phyloP scores from a whole-genome alignment of 2,329 filamentous ascomycete species.

The Colletotrichum sidae region DNA sequence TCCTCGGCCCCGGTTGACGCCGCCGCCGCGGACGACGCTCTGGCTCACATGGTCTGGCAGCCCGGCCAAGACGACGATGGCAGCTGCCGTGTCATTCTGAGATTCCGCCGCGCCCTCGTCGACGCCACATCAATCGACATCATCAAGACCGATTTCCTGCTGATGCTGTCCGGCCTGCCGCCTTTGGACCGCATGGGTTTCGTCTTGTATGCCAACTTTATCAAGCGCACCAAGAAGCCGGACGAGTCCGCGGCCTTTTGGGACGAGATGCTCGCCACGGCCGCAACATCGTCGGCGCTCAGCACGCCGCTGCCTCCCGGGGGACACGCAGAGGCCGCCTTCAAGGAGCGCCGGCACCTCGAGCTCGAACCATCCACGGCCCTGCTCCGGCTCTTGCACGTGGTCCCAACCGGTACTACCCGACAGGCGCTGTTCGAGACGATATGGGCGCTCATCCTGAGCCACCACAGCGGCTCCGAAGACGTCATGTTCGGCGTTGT shows the following conservation, averaged over 20 bases:
- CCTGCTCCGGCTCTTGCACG: too few relatives aligned
- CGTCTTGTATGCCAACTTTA: background rate
- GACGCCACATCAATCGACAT: slow-evolving; percentile 12
- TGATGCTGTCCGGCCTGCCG: slow-evolving; percentile 1
- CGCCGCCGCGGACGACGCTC: background rate
- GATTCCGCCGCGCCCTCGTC: slow-evolving; percentile 12
- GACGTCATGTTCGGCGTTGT: slow-evolving; percentile 12
- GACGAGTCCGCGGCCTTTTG: too few relatives aligned
- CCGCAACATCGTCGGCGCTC: too few relatives aligned
- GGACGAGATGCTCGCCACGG: too few relatives aligned
- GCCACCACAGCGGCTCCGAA: background rate
- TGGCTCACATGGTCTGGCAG: background rate
- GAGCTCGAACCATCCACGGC: too few relatives aligned
- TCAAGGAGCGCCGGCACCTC: too few relatives aligned
- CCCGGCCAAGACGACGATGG: background rate
- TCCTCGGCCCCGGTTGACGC: background rate
- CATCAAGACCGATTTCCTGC: slow-evolving; percentile 10
- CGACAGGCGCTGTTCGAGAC: slow-evolving; percentile 16
- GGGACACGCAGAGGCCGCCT: too few relatives aligned
- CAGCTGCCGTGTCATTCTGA: background rate
- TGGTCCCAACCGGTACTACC: too few relatives aligned
- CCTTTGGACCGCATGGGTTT: slow-evolving; percentile 3
- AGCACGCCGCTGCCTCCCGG: too few relatives aligned
- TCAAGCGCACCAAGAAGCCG: background rate
- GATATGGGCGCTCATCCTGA: slow-evolving; percentile 11